Conservation (phyloP, 176 grass and related monocot species). For the Avena eriantha region DNA sequence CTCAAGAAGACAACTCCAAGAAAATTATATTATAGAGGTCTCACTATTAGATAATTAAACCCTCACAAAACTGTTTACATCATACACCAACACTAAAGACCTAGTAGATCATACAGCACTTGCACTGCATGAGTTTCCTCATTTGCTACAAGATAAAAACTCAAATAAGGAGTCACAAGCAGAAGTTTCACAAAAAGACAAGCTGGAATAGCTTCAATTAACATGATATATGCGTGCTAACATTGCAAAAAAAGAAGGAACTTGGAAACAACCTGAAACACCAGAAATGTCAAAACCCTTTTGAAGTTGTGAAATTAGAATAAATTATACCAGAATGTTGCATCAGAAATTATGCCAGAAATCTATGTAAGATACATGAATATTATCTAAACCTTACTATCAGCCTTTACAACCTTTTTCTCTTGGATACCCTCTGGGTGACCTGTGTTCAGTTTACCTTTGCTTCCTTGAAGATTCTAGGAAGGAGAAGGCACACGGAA, state of each 20-base stretch:
- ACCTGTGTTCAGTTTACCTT: background rate
- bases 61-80: slow-evolving; percentile 32
- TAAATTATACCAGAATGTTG: background rate
- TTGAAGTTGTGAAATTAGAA: background rate
- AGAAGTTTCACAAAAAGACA: background rate
- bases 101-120: slow-evolving; percentile 32
- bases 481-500: background rate
- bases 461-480: slow-evolving; percentile 21
- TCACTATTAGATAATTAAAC: background rate
- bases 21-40: background rate
- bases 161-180: background rate
- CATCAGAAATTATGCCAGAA: background rate
- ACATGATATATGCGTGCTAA: background rate
- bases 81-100: background rate
- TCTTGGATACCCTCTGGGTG: background rate
- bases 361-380: slow-evolving; percentile 10
- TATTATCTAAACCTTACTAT: slow-evolving; percentile 3
- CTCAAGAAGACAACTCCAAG: background rate
- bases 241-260: background rate
- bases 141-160: slow-evolving; percentile 8
- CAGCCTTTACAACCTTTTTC: background rate
- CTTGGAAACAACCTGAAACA: slow-evolving; percentile 26
- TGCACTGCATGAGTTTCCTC: slow-evolving; percentile 27
- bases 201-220: background rate
- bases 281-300: slow-evolving; percentile 4